Evolutionary conservation across 1,284 basidiomycete species (phyloP), one percentile per base, ranked within the genome.

Genomic region (Ustilago tritici): DNA sequence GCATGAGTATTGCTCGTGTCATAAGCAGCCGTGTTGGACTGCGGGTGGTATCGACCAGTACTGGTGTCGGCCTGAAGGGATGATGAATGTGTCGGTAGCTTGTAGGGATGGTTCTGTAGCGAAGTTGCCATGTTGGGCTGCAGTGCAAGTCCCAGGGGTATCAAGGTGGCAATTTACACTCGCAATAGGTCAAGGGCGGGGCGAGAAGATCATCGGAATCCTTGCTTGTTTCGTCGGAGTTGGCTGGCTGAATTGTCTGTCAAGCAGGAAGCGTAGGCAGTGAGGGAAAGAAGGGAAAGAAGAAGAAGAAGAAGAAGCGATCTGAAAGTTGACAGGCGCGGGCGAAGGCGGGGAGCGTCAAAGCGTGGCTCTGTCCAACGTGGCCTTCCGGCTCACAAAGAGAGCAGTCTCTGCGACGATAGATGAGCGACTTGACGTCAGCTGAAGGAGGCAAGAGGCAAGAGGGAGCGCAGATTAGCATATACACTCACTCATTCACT

Each of bases 91-190:
- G 59, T 53, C 11, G 56, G 38, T 28, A 54, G 46, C 57, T 67
- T 55, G 43, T 54, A 58, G 14, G 59, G 59, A 49, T 58, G 65
- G 11, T 38, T 34, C 8, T 61, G 47, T 1, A 61, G 28, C 6
- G 38, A 50, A n/a, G 58, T 52, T 15, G 65, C 50, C 65, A 61
- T 67, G 6, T 41, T 50, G 49, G n/a, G 2, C 23, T 14, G 49
- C 31, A 32, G 31, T 11, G 28, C 15, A 17, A 50, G 28, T 12
- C 6, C 28, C 12, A 11, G 14, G 49, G 28, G 49, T 50, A 11
- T 28, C 49, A 50, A 14, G 31, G 9, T 31, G 49, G 9, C 11
- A 5, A 14, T 31, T 49, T 49, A 32, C 9, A 19, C 31, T 32
- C 11, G 49, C 49, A 50, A 12, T 5, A 14, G 28, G 14, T 4